These are phyloP conservation scores for Diaporthe vaccinii DNA, from an alignment of 2,329 filamentous ascomycete genomes.

Conservation along the genomic window DNA sequence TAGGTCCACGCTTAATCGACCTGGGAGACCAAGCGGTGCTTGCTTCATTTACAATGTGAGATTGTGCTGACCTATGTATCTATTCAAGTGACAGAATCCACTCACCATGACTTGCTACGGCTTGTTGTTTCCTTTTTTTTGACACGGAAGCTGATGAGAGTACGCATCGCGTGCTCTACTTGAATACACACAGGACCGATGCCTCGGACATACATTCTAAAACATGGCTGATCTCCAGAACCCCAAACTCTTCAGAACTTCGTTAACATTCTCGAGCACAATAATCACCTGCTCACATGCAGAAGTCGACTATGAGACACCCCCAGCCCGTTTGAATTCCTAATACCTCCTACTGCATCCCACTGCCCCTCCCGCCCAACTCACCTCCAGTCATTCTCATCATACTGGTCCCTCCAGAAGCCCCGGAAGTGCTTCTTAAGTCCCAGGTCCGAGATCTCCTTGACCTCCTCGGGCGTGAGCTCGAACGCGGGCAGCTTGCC, in stretches of 20 bases:
- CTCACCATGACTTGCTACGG: too few species aligned
- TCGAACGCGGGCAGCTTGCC: constrained; percentile 24
- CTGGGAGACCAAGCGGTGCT: too few species aligned
- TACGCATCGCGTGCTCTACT: neutral
- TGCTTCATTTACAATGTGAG: too few species aligned
- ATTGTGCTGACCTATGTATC: neutral
- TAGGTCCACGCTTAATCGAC: too few species aligned
- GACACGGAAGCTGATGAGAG: too few species aligned
- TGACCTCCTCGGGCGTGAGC: constrained; percentile 30
- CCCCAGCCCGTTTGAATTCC: neutral
- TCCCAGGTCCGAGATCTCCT: constrained; percentile 35
- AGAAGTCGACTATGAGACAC: neutral
- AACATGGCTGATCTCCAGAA: neutral
- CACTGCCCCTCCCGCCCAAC: neutral
- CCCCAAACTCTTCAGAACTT: neutral
- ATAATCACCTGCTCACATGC: neutral
- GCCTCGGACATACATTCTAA: neutral
- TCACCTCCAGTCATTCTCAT: constrained; percentile 37
- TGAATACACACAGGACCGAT: neutral
- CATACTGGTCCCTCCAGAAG: constrained; percentile 36
- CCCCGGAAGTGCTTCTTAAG: constrained; percentile 37
- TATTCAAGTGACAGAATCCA: too few species aligned
- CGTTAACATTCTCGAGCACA: neutral
- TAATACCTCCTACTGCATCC: neutral
- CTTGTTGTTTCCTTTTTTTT: too few species aligned